Evolutionary conservation across 305 asterid species (phyloP), one percentile per base, ranked within the genome.

Genomic region (Fraxinus xanthoxyloides): DNA sequence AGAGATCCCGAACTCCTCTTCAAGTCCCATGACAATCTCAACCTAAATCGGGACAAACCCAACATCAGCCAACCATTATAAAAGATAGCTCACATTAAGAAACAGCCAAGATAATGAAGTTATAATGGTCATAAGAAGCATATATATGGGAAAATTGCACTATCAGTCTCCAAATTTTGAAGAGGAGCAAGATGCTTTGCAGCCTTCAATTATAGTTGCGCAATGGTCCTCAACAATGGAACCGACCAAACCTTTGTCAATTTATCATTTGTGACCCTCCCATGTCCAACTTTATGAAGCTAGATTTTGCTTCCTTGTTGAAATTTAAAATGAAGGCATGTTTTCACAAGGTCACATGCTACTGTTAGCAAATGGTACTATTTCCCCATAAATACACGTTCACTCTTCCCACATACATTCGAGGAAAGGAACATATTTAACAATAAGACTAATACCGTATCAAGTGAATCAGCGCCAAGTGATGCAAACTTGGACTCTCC

Each of bases 1-100:
- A 0, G 85, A 85, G 81, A 96, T 94, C 56, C 93, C 97, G 36
- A 96, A 96, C 85, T 89, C 98, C 90, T 96, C 99, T 88, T 96
- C 99, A 4, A 96, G 98, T 82, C 98, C 98, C 99, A 96, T 96
- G 59, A 96, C 98, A 80, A 96, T 96, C 94, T 96, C 99, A 84
- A 96, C 99, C 98, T 96, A 85, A 4, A 23, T 32, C 2, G 19
- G n/a, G n/a, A 43, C 12, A 30, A 65, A 8, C 12, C 10, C 21
- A 17, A 46, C 24, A 13, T 46, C 31, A 28, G 54, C 72, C 74
- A 76, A 63, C 30, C 46, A 78, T 75, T 8, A 19, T 5, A 3
- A 36, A 6, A 17, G 73, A 56, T 48, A n/a, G 23, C 65, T 32
- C 61, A 61, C 73, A 26, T 12, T 65, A 1, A 65, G 35, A 65